Conservation (phyloP, 2,329 filamentous ascomycete species). For the Ophiostoma montium region DNA sequence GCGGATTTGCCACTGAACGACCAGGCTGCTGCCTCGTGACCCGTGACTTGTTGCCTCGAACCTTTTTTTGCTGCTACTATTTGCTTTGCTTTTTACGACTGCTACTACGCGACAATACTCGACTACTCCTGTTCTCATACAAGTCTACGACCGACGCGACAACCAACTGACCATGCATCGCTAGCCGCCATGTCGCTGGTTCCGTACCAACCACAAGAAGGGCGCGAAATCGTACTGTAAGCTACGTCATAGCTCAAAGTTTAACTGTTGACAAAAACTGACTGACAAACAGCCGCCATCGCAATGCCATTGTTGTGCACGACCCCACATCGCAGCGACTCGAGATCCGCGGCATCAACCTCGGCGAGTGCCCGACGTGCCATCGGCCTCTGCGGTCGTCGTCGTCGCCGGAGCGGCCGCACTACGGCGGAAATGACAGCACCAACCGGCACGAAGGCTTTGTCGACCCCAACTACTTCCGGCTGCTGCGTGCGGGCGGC, state of each 20-base stretch:
- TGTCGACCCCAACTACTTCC: constrained; percentile 87
- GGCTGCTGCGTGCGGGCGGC: constrained; percentile 58
- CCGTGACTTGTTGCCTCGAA: too few relatives aligned
- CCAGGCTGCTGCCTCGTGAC: too few relatives aligned
- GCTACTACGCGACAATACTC: background rate
- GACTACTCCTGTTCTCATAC: too few relatives aligned
- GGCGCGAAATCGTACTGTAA: constrained; percentile 68
- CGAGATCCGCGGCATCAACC: constrained; percentile 49
- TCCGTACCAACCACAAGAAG: constrained; percentile 59
- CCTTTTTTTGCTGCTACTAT: background rate
- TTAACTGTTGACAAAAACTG: background rate
- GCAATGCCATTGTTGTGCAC: constrained; percentile 82
- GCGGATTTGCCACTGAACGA: too few relatives aligned
- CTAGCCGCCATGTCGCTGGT: constrained; percentile 46
- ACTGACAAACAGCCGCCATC: constrained; percentile 56
- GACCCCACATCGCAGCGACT: constrained; percentile 76
- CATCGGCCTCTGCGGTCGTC: constrained; percentile 49
- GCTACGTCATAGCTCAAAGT: constrained; percentile 19
- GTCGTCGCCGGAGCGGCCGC: constrained; percentile 31
- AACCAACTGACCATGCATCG: background rate
- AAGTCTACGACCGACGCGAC: background rate
- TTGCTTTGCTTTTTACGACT: background rate
- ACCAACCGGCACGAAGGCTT: constrained; percentile 45
- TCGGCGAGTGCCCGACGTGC: constrained; percentile 82
- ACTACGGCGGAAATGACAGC: constrained; percentile 31